These are phyloP conservation scores for Nicotiana benthamiana DNA, from an alignment of 257 asterid species.

Conservation along the genomic window DNA sequence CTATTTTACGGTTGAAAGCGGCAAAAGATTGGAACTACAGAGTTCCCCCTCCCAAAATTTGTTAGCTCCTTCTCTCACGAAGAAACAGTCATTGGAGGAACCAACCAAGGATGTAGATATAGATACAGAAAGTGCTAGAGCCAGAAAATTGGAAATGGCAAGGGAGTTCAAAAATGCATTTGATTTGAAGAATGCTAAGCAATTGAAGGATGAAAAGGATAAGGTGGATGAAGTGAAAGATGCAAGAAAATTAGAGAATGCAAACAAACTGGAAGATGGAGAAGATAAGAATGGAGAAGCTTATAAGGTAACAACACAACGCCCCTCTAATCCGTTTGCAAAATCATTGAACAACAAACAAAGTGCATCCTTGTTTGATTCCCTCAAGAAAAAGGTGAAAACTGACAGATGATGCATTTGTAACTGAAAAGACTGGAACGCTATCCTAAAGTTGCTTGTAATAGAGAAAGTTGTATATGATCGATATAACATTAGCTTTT, in stretches of 20 bases:
- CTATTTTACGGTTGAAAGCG: conserved; percentile 27
- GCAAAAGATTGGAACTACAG: conserved; percentile 23
- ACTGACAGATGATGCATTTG: background rate
- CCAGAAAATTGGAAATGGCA: conserved; percentile 21
- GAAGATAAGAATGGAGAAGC: conserved; percentile 16
- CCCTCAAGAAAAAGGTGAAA: conserved; percentile 58
- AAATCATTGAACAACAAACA: conserved; percentile 52
- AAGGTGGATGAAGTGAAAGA: background rate
- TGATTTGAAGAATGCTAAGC: conserved; percentile 11
- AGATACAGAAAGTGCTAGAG: conserved; percentile 25
- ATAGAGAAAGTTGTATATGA: background rate
- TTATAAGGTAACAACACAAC: conserved; percentile 22
- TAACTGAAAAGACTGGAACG: background rate
- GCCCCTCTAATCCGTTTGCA: conserved; percentile 82
- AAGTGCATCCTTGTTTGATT: conserved; percentile 48
- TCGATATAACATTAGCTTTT: background rate
- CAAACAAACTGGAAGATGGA: background rate
- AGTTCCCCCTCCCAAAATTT: conserved; percentile 25
- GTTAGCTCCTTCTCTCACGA: conserved; percentile 20
- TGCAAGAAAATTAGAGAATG: background rate
- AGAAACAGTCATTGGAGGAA: conserved; percentile 31
- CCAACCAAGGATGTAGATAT: conserved; percentile 20
- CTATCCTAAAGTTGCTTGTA: background rate
- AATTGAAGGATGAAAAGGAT: conserved; percentile 3
- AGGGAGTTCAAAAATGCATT: conserved; percentile 23